Evolutionary conservation across 2,329 filamentous ascomycete species (phyloP).

Genomic region (Polychaeton citri): DNA sequence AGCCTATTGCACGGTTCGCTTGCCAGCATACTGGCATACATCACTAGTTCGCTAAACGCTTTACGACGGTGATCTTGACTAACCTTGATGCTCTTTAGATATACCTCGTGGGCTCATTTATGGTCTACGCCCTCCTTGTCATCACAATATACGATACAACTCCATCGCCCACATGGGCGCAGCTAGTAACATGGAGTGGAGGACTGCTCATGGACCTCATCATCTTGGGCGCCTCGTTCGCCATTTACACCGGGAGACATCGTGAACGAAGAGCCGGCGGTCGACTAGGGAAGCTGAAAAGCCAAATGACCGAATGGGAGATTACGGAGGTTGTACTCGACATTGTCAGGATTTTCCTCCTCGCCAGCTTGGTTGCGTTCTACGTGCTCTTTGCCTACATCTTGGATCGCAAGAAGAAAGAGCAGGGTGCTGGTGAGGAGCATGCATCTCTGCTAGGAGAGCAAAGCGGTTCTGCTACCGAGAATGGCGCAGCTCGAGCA

Average conservation of each 20-base stretch:
- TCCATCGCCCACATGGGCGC: constrained; percentile 65
- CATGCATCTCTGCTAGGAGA: constrained; percentile 45
- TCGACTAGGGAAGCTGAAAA: constrained; percentile 19
- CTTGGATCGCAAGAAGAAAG: constrained; percentile 22
- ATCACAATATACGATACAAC: constrained; percentile 76
- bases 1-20: too few relatives aligned
- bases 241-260: constrained; percentile 55
- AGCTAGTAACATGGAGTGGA: constrained; percentile 66
- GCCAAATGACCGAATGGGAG: constrained; percentile 44
- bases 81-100: constrained; percentile 57
- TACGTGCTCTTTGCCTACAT: constrained; percentile 43
- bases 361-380: constrained; percentile 46
- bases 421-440: constrained; percentile 39
- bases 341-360: constrained; percentile 52
- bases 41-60: too few relatives aligned
- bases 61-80: too few relatives aligned
- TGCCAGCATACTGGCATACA: too few relatives aligned
- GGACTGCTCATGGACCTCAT: constrained; percentile 59
- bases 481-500: constrained; percentile 27
- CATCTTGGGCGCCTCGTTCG: constrained; percentile 55
- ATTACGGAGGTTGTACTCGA: constrained; percentile 53
- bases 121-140: constrained; percentile 74
- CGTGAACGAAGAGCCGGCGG: constrained; percentile 45
- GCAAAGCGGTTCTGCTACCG: constrained; percentile 27
- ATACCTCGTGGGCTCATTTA: constrained; percentile 71